Conservation (phyloP, 495 filamentous ascomycete genomes). For the Penicillium coprophilum region DNA sequence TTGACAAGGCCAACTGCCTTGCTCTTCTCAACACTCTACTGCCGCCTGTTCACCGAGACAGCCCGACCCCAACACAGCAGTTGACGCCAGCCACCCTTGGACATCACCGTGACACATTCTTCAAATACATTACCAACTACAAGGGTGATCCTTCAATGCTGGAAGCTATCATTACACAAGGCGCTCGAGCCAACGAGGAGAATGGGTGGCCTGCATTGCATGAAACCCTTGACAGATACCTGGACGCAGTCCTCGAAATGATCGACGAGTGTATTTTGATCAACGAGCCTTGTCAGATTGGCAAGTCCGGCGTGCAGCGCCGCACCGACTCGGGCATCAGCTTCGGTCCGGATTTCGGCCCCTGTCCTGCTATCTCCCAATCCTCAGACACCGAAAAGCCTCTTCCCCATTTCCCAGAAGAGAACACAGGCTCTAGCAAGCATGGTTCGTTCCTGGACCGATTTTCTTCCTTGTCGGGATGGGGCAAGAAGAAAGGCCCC, state of each 20-base stretch:
- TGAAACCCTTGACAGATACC: constrained; percentile 59
- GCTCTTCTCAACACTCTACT: constrained; percentile 80
- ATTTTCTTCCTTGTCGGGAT: constrained; percentile 34
- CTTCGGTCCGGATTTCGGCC: constrained; percentile 52
- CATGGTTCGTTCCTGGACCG: constrained; percentile 56
- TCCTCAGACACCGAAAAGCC: constrained; percentile 41
- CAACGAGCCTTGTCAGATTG: constrained; percentile 47
- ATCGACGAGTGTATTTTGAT: constrained; percentile 60
- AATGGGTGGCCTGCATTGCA: constrained; percentile 59
- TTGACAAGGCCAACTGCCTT: constrained; percentile 68
- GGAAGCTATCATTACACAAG: constrained; percentile 54
- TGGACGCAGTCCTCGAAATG: constrained; percentile 56
- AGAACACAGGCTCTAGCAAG: constrained; percentile 29
- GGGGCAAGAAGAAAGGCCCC: constrained; percentile 23
- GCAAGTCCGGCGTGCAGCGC: constrained; percentile 28
- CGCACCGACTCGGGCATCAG: constrained; percentile 61
- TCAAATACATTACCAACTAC: constrained; percentile 62
- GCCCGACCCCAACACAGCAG: constrained; percentile 51
- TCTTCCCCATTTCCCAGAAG: constrained; percentile 41
- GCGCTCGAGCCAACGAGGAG: constrained; percentile 47
- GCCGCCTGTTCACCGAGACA: constrained; percentile 52
- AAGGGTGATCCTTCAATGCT: constrained; percentile 61
- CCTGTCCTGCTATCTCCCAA: constrained; percentile 9
- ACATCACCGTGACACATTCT: constrained; percentile 63
- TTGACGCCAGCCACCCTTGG: constrained; percentile 55